Evolutionary conservation across 73 alveolate species (phyloP).

Genomic region (Diophrys sp.): DNA sequence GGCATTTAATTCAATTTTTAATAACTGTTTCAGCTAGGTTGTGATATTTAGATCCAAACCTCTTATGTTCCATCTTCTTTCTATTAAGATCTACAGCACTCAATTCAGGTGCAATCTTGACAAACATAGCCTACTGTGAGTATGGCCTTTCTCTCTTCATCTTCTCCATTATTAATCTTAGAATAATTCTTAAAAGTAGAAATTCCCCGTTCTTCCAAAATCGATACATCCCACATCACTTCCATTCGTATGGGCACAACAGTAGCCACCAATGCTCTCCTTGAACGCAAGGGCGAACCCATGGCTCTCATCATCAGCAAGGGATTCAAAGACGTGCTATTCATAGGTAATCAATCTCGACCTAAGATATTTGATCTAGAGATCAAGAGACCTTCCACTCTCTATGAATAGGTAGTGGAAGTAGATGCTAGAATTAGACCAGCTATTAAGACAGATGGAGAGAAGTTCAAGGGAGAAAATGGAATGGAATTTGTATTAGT

Average conservation of each 20-base stretch:
- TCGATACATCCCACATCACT: constrained; percentile 46
- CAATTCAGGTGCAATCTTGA: too few relatives aligned
- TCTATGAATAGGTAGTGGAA: constrained; percentile 73
- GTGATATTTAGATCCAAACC: too few relatives aligned
- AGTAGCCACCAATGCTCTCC: constrained; percentile 88
- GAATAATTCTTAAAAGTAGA: constrained; percentile 15
- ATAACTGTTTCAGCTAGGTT: too few relatives aligned
- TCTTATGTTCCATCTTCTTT: too few relatives aligned
- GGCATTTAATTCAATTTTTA: too few relatives aligned
- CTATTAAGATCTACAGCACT: too few relatives aligned
- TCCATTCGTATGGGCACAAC: constrained; percentile 90
- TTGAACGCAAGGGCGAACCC: constrained; percentile 85
- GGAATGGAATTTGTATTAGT: constrained; percentile 51
- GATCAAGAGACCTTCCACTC: constrained; percentile 54
- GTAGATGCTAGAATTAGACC: constrained; percentile 75
- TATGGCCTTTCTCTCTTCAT: too few relatives aligned
- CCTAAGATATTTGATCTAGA: constrained; percentile 77
- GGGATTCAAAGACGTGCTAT: constrained; percentile 80
- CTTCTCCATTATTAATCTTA: too few relatives aligned
- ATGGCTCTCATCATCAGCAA: constrained; percentile 70
- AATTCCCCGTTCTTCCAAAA: constrained; percentile 39
- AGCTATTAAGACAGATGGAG: constrained; percentile 19
- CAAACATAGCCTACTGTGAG: too few relatives aligned
- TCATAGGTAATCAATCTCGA: constrained; percentile 74
- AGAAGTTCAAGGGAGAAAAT: constrained; percentile 46